These are phyloP conservation scores for Rhizoclosmatium sp. DNA, from an alignment of 192 early-diverging fungal genomes.

Conservation along the genomic window DNA sequence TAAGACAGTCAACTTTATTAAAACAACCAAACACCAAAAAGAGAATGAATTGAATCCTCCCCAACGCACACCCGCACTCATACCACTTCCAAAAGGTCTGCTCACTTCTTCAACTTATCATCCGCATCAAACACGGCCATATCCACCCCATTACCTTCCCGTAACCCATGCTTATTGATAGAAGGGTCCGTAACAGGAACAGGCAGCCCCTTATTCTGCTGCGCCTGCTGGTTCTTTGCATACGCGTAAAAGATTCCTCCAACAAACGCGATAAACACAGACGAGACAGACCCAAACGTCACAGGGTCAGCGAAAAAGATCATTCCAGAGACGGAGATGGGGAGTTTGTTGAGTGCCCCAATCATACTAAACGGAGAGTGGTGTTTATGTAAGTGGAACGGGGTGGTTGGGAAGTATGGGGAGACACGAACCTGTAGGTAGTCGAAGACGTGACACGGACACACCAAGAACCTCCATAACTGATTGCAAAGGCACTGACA, in stretches of 20 bases:
- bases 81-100: too few relatives aligned
- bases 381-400: neutral
- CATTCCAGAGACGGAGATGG: slow-evolving; percentile 93
- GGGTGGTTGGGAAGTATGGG: slow-evolving; percentile 7
- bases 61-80: too few relatives aligned
- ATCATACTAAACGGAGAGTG: slow-evolving; percentile 74
- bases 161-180: slow-evolving; percentile 17
- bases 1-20: too few relatives aligned
- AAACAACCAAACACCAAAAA: too few relatives aligned
- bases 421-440: slow-evolving; percentile 53
- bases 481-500: slow-evolving; percentile 87
- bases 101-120: too few relatives aligned
- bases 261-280: slow-evolving; percentile 73
- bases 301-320: slow-evolving; percentile 88
- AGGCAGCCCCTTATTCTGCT: neutral
- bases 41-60: too few relatives aligned
- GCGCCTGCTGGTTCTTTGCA: slow-evolving; percentile 3
- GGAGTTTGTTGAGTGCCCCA: slow-evolving; percentile 97
- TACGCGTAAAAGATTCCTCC: slow-evolving; percentile 11
- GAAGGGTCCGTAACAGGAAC: neutral
- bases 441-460: slow-evolving; percentile 70
- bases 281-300: slow-evolving; percentile 79
- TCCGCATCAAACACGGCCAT: too few relatives aligned
- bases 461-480: slow-evolving; percentile 85
- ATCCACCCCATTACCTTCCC: too few relatives aligned